Evolutionary conservation across 225 moss, liverwort and hornwort genomes (phyloP).

Genomic region (Neckera pumila): DNA sequence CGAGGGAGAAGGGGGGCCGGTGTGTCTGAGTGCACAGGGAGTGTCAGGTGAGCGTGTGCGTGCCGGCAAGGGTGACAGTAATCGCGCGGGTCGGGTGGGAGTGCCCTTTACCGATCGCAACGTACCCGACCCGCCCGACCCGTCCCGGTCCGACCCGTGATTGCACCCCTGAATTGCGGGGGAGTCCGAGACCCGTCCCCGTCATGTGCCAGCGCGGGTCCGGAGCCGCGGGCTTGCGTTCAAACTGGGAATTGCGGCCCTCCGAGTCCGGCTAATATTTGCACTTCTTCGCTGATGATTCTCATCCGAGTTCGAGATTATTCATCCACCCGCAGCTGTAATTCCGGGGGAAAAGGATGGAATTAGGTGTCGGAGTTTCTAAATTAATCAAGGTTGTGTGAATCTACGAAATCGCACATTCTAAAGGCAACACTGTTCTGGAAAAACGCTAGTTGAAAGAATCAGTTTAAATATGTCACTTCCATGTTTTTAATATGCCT

Average conservation of each 20-base stretch:
- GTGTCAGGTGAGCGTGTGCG: conserved; percentile 53
- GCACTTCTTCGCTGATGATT: background rate
- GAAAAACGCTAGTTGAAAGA: background rate
- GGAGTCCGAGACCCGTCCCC: conserved; percentile 8
- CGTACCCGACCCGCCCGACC: background rate
- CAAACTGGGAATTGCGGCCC: conserved; percentile 14
- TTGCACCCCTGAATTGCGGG: background rate
- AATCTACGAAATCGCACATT: background rate
- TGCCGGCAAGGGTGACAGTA: conserved; percentile 39
- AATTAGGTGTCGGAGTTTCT: background rate
- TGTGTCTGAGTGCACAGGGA: conserved; percentile 7
- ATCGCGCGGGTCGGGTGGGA: background rate
- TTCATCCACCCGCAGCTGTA: background rate
- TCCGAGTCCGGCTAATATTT: conserved; percentile 18
- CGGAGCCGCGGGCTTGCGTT: conserved; percentile 17
- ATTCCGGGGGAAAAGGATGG: background rate
- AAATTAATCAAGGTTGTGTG: background rate
- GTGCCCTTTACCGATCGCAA: background rate
- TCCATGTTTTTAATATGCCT: background rate
- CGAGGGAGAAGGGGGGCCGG: background rate
- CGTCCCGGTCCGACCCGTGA: background rate
- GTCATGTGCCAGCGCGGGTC: conserved; percentile 31
- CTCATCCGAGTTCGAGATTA: background rate
- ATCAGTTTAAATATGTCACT: background rate
- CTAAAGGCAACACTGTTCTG: background rate